phyloP scores from a whole-genome alignment of 176 grass and related monocot genomes.

The Oryza officinalis region DNA sequence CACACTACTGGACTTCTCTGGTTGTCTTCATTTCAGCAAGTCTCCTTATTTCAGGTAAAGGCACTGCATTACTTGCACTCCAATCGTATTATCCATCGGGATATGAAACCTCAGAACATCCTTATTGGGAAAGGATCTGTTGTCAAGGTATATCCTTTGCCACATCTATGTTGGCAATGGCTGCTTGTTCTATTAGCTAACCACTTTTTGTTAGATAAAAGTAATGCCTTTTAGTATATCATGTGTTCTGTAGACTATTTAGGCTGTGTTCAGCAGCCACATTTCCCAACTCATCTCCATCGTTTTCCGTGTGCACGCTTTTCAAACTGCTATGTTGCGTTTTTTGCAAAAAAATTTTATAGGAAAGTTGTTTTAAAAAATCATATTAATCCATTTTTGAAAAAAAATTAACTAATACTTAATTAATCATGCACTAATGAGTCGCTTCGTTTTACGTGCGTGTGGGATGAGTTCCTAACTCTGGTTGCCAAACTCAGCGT shows the following conservation, averaged over 20 bases:
- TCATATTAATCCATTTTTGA: too few species aligned
- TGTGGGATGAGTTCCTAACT: too few species aligned
- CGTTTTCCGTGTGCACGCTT: too few species aligned
- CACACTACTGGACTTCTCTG: neutral
- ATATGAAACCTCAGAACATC: slow-evolving; percentile 99
- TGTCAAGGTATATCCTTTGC: slow-evolving; percentile 70
- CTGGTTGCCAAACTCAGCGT: too few species aligned
- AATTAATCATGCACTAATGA: too few species aligned
- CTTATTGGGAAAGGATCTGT: slow-evolving; percentile 91
- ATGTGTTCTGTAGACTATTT: slow-evolving; percentile 8
- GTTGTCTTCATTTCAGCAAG: slow-evolving; percentile 5
- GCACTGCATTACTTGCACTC: slow-evolving; percentile 92
- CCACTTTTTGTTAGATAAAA: neutral
- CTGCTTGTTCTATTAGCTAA: neutral
- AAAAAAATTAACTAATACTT: too few species aligned
- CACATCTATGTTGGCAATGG: neutral
- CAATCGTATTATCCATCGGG: slow-evolving; percentile 89
- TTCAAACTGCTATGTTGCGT: too few species aligned
- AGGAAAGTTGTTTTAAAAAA: too few species aligned
- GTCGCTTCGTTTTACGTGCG: too few species aligned
- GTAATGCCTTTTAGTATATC: neutral
- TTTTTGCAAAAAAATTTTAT: too few species aligned
- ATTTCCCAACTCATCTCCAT: too few species aligned
- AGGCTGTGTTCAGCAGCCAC: too few species aligned
- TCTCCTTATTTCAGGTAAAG: slow-evolving; percentile 66